Base-by-base conservation (phyloP, 345 rosid genomes). In the Passiflora organensis region DNA sequence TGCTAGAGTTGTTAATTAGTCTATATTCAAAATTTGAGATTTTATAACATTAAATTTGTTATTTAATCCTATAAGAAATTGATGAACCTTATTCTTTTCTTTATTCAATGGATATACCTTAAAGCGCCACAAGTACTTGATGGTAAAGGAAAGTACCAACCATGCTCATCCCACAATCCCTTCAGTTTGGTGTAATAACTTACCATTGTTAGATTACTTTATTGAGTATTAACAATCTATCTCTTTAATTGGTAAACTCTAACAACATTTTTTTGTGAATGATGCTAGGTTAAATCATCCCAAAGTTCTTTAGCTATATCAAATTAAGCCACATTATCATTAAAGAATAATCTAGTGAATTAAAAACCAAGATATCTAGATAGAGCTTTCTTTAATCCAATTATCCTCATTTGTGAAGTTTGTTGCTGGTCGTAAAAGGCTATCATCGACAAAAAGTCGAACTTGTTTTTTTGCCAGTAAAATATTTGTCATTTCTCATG, bases 331-430 rank as follows among this genome's bases (percentile, higher is more conserved):
- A 58, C 53, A 48, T 9, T 58, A 4, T 19, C 17, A 5, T 32
- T 5, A 2, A 58, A 18, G 19, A 5, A 4, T 4, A 17, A 6
- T 0, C 1, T 46, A 6, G 1, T 14, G 0, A 19, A 13, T 58
- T 1, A 47, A 34, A 5, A 47, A 16, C 63, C 21, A 45, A 13
- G 32, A 46, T 5, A 28, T 32, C 14, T 18, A 32, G 13, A 47
- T 47, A 1, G 12, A 6, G 21, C 36, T 58, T 17, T 13, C 16
- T 0, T 9, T 32, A 5, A 17, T 13, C 53, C 20, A 58, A 0
- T n/a, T 12, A 0, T 46, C 0, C 6, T 4, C 15, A 1, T 16
- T 23, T 21, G 43, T 0, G 8, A 28, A 1, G 2, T 28, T 6
- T 13, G 11, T 18, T 1, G 6, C 0, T 4, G 22, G 44, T 20